phyloP scores from a whole-genome alignment of 2,329 filamentous ascomycete genomes.

The Fusarium lateritium region DNA sequence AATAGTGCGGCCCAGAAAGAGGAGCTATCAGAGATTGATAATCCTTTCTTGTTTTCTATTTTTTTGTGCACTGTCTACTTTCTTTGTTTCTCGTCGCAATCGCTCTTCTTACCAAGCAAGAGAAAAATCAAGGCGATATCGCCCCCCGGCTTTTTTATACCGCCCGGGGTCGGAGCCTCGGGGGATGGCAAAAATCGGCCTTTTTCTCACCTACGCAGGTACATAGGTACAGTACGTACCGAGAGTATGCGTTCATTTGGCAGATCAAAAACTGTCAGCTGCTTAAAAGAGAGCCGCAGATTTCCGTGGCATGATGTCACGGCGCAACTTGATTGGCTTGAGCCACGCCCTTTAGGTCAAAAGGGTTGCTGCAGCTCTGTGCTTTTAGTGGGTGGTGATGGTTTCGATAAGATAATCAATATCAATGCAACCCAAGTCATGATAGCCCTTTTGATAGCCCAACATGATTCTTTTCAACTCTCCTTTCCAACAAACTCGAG shows the following conservation, averaged over 20 bases:
- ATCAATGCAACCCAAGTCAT: not conserved
- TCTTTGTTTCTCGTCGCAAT: conserved; percentile 7
- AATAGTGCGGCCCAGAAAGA: conserved; percentile 11
- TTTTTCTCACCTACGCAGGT: conserved; percentile 9
- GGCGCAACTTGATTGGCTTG: conserved; percentile 35
- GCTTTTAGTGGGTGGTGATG: conserved; percentile 25
- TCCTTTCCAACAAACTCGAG: conserved; percentile 23
- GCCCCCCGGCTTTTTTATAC: conserved; percentile 25
- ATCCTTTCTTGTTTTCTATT: not conserved
- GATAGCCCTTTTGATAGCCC: too few relatives aligned
- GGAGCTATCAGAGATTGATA: not conserved
- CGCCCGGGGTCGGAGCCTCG: conserved; percentile 46
- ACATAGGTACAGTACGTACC: conserved; percentile 23
- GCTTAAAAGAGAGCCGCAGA: conserved; percentile 39
- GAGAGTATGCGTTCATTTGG: conserved; percentile 30
- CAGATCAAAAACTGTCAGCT: conserved; percentile 9
- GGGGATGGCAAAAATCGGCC: conserved; percentile 32
- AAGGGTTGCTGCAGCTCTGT: conserved; percentile 29
- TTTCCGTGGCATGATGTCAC: conserved; percentile 48
- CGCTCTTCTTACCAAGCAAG: conserved; percentile 12
- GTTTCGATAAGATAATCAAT: conserved; percentile 41
- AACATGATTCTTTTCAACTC: too few relatives aligned
- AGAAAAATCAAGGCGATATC: conserved; percentile 25
- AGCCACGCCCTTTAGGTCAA: conserved; percentile 3
- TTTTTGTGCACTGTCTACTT: not conserved